A percentile compares a stretch with the other conserved stretches of the same genome.
These are phyloP conservation scores for Microdochium paspali DNA, from an alignment of 2,329 filamentous ascomycete genomes.

Conservation along the genomic window DNA sequence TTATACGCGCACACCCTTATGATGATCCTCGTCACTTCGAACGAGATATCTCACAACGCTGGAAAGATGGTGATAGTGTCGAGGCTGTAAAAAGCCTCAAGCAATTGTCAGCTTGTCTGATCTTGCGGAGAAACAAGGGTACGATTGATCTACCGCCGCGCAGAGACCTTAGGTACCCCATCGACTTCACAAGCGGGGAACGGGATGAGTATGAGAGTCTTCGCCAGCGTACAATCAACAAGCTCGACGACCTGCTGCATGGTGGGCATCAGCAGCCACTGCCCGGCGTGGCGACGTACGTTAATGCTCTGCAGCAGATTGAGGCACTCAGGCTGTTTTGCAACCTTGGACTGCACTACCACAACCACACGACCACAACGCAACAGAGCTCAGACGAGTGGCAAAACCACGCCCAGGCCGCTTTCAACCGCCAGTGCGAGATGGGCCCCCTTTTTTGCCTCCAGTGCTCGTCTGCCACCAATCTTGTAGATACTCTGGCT, in stretches of 20 bases:
- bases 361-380: conserved; percentile 12
- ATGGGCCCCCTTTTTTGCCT: conserved; percentile 15
- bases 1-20: too few species aligned
- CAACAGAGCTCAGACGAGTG: conserved; percentile 10
- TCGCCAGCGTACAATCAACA: conserved; percentile 14
- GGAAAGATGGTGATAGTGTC: conserved; percentile 25
- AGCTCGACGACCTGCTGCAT: conserved; percentile 23
- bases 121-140: conserved; percentile 28
- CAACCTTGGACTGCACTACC: conserved; percentile 32
- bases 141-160: conserved; percentile 27
- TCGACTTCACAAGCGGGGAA: conserved; percentile 27
- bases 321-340: conserved; percentile 34
- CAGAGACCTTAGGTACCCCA: conserved; percentile 18
- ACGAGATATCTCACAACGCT: conserved; percentile 22
- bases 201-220: conserved; percentile 22
- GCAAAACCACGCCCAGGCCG: conserved; percentile 17
- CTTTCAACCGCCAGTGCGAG: conserved; percentile 22
- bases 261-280: conserved; percentile 4
- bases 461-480: conserved; percentile 14
- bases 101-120: conserved; percentile 22
- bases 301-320: conserved; percentile 34
- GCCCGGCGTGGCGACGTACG: conserved; percentile 14
- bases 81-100: conserved; percentile 29
- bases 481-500: conserved; percentile 11
- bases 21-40: conserved; percentile 26